Evolutionary conservation across 73 alveolate species (phyloP).

Genomic region (Tetrahymena thermophila): DNA sequence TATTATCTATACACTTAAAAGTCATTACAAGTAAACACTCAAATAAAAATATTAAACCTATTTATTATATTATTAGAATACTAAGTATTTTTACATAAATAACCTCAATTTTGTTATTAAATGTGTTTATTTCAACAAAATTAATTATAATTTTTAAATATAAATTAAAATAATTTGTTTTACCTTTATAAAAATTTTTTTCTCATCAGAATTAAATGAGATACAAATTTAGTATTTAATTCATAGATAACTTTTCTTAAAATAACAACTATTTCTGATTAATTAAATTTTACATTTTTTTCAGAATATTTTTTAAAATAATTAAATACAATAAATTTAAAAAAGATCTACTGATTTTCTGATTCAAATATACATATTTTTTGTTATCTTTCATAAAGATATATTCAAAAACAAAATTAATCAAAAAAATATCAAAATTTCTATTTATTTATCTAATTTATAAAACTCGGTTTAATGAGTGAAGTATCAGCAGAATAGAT

Average conservation of each 20-base stretch:
- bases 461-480: not conserved
- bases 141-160: too few species aligned
- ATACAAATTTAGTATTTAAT: too few species aligned
- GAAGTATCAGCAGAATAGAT: not conserved
- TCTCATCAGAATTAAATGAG: not conserved
- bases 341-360: not conserved
- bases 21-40: too few species aligned
- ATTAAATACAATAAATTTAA: not conserved
- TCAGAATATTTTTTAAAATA: not conserved
- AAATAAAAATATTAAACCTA: too few species aligned
- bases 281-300: not conserved
- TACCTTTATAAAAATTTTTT: too few species aligned
- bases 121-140: too few species aligned
- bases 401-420: not conserved
- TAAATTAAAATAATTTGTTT: too few species aligned
- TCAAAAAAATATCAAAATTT: not conserved
- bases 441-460: not conserved
- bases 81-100: too few species aligned
- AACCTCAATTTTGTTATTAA: too few species aligned
- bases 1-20: too few species aligned
- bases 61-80: too few species aligned
- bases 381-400: not conserved
- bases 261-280: not conserved
- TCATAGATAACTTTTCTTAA: not conserved
- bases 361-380: not conserved